Evolutionary conservation across 495 filamentous ascomycete genomes (phyloP).

Genomic region (Penicillium turbatum): DNA sequence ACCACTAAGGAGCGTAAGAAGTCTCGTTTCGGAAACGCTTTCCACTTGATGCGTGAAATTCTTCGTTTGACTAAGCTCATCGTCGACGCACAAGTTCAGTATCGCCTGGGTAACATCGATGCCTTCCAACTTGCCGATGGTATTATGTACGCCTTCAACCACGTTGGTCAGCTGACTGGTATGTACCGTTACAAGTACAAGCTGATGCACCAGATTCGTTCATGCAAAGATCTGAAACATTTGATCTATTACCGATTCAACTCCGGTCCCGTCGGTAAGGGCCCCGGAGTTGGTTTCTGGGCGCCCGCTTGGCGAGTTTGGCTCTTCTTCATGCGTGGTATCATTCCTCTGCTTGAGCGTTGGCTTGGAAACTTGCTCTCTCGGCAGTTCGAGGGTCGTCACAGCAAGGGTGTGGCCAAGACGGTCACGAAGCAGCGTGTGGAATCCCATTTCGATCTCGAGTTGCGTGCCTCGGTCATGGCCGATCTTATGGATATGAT

Average conservation of each 20-base stretch:
- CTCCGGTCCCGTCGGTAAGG: slow-evolving; percentile 94
- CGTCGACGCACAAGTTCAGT: slow-evolving; percentile 98
- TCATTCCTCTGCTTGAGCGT: slow-evolving; percentile 91
- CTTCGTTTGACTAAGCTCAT: slow-evolving; percentile 97
- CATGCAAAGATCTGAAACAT: slow-evolving; percentile 99
- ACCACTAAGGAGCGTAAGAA: slow-evolving; percentile 99
- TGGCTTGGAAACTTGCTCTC: slow-evolving; percentile 98
- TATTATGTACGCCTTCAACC: slow-evolving; percentile 98
- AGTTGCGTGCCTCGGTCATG: slow-evolving; percentile 97
- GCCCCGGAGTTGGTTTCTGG: slow-evolving; percentile 98
- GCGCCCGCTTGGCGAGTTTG: slow-evolving; percentile 98
- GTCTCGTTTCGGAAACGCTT: slow-evolving; percentile 98
- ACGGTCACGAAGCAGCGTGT: slow-evolving; percentile 99
- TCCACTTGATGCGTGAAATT: slow-evolving; percentile 99
- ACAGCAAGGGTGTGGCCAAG: slow-evolving; percentile 99
- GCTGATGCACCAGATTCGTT: slow-evolving; percentile 99
- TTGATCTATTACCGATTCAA: slow-evolving; percentile 99
- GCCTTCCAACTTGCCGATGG: slow-evolving; percentile 98
- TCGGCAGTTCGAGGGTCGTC: slow-evolving; percentile 96
- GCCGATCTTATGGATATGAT: slow-evolving; percentile 99
- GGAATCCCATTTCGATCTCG: slow-evolving; percentile 97
- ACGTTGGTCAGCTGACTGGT: slow-evolving; percentile 96
- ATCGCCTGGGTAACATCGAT: slow-evolving; percentile 96
- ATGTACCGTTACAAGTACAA: slow-evolving; percentile 99
- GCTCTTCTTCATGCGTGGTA: slow-evolving; percentile 99